phyloP scores from a whole-genome alignment of 2,329 filamentous ascomycete genomes.

The Zalaria obscura region DNA sequence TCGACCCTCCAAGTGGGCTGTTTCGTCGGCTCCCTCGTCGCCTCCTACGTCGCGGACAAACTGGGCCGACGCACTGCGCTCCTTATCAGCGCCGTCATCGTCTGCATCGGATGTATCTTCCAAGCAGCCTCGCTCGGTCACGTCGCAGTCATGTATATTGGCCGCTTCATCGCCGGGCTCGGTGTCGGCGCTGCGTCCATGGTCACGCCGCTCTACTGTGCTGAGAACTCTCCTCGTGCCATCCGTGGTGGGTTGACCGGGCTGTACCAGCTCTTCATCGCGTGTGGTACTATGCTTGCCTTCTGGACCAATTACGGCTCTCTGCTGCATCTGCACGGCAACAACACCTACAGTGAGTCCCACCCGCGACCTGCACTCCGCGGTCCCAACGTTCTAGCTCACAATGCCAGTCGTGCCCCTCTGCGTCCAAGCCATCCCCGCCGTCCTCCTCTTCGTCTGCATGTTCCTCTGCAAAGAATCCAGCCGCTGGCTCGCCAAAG shows the following conservation, averaged over 20 bases:
- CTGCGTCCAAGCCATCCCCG: conserved; percentile 50
- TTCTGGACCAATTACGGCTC: conserved; percentile 43
- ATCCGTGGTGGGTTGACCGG: conserved; percentile 46
- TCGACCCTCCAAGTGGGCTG: conserved; percentile 58
- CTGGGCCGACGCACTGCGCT: conserved; percentile 43
- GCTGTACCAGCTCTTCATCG: conserved; percentile 46
- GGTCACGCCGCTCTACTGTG: conserved; percentile 44
- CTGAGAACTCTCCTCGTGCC: conserved; percentile 44
- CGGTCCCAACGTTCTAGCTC: neutral
- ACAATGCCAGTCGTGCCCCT: conserved; percentile 38
- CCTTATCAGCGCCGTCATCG: conserved; percentile 41
- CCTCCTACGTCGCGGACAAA: conserved; percentile 38
- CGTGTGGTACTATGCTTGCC: conserved; percentile 36
- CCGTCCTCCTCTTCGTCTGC: conserved; percentile 42
- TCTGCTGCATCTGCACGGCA: conserved; percentile 30
- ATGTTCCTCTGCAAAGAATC: conserved; percentile 50
- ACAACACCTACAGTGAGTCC: conserved; percentile 30
- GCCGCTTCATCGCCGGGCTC: conserved; percentile 44
- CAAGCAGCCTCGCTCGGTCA: conserved; percentile 49
- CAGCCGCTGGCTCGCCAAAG: conserved; percentile 52
- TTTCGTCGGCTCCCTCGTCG: conserved; percentile 49
- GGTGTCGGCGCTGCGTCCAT: conserved; percentile 38
- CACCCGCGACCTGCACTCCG: neutral
- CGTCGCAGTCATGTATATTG: conserved; percentile 50
- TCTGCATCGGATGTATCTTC: conserved; percentile 47